A percentile compares a stretch with the other conserved stretches of the same genome.
Evolutionary conservation across 108 stramenopile species (phyloP).

Genomic region (Nannochloropsis oceanica): DNA sequence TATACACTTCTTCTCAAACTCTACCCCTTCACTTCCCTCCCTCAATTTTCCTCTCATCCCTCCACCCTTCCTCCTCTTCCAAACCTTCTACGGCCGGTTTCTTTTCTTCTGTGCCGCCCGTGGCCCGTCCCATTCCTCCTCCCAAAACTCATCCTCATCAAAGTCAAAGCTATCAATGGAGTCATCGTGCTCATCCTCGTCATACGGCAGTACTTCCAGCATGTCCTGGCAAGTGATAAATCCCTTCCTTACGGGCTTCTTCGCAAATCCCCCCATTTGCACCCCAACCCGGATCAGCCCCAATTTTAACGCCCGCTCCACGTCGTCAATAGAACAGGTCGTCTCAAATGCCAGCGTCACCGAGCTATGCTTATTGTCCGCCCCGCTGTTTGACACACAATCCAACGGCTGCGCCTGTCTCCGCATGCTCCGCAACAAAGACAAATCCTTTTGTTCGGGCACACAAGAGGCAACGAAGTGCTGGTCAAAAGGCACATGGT

Average conservation of each 20-base stretch:
- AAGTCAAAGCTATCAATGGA: neutral
- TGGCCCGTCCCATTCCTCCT: neutral
- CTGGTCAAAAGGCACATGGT: neutral
- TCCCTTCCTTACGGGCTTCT: neutral
- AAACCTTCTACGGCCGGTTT: neutral
- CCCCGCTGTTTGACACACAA: neutral
- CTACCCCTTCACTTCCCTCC: neutral
- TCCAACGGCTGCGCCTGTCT: neutral
- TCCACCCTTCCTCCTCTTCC: neutral
- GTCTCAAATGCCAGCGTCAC: neutral
- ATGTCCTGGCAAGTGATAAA: neutral
- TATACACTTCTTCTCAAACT: no score
- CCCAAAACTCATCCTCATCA: neutral
- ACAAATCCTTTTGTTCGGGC: neutral
- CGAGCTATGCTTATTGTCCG: neutral
- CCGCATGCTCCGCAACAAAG: neutral
- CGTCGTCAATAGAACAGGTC: neutral
- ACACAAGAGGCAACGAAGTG: neutral
- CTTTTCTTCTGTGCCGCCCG: neutral
- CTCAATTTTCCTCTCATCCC: neutral
- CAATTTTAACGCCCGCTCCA: neutral
- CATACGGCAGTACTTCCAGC: neutral
- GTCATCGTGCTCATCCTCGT: neutral
- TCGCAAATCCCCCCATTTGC: neutral
- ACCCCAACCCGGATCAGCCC: neutral